These are phyloP conservation scores for Penicillium samsonianum DNA, from an alignment of 495 filamentous ascomycete genomes.

Conservation along the genomic window DNA sequence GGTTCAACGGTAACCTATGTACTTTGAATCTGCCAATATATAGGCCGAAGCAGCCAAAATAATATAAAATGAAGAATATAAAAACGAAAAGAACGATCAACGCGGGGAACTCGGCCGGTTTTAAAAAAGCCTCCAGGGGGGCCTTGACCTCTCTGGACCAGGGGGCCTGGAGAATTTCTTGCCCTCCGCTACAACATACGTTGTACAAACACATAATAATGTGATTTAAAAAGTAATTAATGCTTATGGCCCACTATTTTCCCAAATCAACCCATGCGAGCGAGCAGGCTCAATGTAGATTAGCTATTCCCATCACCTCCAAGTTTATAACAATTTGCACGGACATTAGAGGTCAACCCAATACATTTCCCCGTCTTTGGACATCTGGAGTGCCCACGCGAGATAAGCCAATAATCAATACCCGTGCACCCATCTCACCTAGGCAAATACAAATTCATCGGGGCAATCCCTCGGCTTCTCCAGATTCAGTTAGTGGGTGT, in stretches of 20 bases:
- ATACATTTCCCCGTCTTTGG: background rate
- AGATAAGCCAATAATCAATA: background rate
- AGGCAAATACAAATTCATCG: background rate
- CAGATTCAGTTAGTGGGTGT: constrained; percentile 22
- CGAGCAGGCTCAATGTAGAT: background rate
- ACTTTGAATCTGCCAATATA: constrained; percentile 3
- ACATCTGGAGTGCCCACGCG: background rate
- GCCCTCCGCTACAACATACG: background rate
- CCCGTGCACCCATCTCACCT: background rate
- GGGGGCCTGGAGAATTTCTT: constrained; percentile 13
- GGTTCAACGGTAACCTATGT: constrained; percentile 1
- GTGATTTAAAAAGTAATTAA: constrained; percentile 14
- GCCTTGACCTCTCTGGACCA: constrained; percentile 15
- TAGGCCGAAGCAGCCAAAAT: constrained; percentile 8
- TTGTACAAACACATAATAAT: background rate
- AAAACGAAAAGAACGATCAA: constrained; percentile 12
- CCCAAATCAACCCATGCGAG: background rate
- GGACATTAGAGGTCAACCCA: background rate
- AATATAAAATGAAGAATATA: constrained; percentile 8
- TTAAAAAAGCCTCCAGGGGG: constrained; percentile 24
- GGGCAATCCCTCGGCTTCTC: constrained; percentile 18
- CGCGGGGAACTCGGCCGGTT: constrained; percentile 18
- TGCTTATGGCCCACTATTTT: constrained; percentile 12
- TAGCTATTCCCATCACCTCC: background rate
- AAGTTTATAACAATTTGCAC: constrained; percentile 3